phyloP scores from a whole-genome alignment of 148 eudicot species.

The Fagopyrum homotropicum region DNA sequence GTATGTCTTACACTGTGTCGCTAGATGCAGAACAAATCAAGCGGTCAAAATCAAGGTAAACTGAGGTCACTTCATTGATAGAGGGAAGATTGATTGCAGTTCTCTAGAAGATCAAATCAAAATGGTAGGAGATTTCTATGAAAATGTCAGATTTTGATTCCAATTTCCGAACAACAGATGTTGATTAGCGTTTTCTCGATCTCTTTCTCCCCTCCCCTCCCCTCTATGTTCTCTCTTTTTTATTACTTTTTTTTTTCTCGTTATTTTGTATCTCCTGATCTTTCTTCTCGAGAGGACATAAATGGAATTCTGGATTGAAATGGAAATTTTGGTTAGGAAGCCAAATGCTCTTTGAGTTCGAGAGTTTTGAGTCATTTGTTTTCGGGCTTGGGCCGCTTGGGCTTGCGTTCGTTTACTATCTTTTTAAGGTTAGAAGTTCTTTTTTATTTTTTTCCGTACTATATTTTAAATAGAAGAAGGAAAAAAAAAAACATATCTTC shows the following conservation, averaged over 20 bases:
- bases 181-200: slow-evolving; percentile 21
- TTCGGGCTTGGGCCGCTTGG: slow-evolving; percentile 3
- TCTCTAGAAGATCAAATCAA: slow-evolving; percentile 16
- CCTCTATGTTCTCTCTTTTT: neutral
- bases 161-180: slow-evolving; percentile 34
- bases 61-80: slow-evolving; percentile 15
- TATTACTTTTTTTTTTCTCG: slow-evolving; percentile 11
- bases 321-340: neutral
- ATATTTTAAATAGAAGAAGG: too few species aligned
- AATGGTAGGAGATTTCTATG: slow-evolving; percentile 11
- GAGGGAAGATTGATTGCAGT: slow-evolving; percentile 10
- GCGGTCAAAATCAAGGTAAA: slow-evolving; percentile 13
- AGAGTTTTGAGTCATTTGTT: neutral
- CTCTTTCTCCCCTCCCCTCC: neutral
- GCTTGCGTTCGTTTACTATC: neutral
- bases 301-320: neutral
- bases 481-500: too few species aligned
- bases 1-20: neutral
- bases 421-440: neutral
- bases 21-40: slow-evolving; percentile 15
- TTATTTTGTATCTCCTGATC: slow-evolving; percentile 7
- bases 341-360: neutral
- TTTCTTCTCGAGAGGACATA: neutral
- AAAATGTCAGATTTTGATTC: slow-evolving; percentile 28
- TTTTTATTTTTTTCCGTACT: neutral